Conservation (phyloP, 2,329 filamentous ascomycete species). For the Sporothrix mexicana region DNA sequence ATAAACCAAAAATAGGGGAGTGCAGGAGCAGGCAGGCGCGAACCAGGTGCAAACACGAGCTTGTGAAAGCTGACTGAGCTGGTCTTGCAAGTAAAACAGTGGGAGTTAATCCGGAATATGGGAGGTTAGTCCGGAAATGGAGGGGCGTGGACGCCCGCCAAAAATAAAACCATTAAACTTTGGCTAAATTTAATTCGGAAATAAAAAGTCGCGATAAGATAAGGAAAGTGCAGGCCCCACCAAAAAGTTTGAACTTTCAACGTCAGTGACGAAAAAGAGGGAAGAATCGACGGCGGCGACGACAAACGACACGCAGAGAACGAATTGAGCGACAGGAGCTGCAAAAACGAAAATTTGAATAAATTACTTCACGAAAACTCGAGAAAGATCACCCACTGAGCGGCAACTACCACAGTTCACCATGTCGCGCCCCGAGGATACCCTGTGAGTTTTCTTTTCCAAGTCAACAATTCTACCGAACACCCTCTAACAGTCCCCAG, state of each 20-base stretch:
- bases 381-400: not conserved
- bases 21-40: not conserved
- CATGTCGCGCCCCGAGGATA: slow-evolving; percentile 98
- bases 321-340: not conserved
- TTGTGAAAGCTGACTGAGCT: slow-evolving; percentile 12
- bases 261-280: not conserved
- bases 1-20: not conserved
- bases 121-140: slow-evolving; percentile 31
- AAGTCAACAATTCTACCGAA: not conserved
- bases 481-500: slow-evolving; percentile 51
- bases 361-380: not conserved
- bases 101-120: slow-evolving; percentile 24
- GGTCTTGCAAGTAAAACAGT: too few relatives aligned
- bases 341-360: not conserved
- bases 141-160: not conserved
- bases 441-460: slow-evolving; percentile 66
- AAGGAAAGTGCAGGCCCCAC: slow-evolving; percentile 31
- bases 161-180: too few relatives aligned
- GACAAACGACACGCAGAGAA: not conserved
- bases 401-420: not conserved
- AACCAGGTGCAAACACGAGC: not conserved
- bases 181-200: not conserved
- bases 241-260: slow-evolving; percentile 33
- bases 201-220: slow-evolving; percentile 34
- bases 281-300: not conserved